Evolutionary conservation across 2,329 filamentous ascomycete genomes (phyloP).

Genomic region (Nemania sp.): DNA sequence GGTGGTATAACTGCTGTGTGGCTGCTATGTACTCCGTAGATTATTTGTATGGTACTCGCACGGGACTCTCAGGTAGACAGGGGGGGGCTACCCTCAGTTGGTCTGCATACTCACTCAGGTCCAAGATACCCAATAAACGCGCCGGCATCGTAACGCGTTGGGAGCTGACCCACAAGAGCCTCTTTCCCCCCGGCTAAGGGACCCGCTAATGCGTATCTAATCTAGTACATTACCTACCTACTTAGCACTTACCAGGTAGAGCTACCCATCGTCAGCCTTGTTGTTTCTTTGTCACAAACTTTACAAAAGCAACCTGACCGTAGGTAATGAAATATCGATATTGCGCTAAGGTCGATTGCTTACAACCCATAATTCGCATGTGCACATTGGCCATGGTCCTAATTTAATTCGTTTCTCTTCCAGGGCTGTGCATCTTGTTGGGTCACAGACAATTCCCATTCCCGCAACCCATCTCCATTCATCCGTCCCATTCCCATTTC

Average conservation of each 20-base stretch:
- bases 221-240: not conserved
- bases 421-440: not conserved
- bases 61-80: too few relatives aligned
- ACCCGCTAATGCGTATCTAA: not conserved
- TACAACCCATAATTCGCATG: not conserved
- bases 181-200: slow-evolving; percentile 10
- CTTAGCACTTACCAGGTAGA: too few relatives aligned
- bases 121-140: slow-evolving; percentile 24
- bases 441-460: slow-evolving; percentile 8
- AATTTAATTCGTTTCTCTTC: not conserved
- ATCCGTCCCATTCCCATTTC: not conserved
- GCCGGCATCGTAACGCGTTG: slow-evolving; percentile 24
- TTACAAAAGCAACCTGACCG: not conserved
- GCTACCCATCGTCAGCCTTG: slow-evolving; percentile 13
- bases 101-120: too few relatives aligned
- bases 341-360: not conserved
- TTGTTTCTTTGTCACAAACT: slow-evolving; percentile 6
- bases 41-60: too few relatives aligned
- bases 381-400: slow-evolving; percentile 2
- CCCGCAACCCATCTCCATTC: not conserved
- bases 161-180: slow-evolving; percentile 11
- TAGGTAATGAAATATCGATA: not conserved
- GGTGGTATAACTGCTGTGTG: too few relatives aligned
- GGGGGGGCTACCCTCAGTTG: too few relatives aligned
- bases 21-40: too few relatives aligned